These are phyloP conservation scores for Aspergillus asperescens DNA, from an alignment of 495 filamentous ascomycete species.

Conservation along the genomic window DNA sequence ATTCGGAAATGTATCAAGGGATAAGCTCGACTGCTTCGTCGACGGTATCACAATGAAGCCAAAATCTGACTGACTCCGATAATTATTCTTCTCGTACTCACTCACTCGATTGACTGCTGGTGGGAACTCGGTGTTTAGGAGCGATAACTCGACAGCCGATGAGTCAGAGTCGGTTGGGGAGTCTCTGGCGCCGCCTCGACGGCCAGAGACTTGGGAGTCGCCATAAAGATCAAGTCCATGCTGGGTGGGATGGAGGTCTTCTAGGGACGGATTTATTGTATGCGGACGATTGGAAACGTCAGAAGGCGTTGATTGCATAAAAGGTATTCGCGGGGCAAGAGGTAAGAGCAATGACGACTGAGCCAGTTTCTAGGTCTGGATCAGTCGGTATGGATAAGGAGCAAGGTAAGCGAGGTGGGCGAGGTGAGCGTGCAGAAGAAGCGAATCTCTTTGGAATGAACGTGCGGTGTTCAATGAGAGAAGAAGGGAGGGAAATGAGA, in stretches of 20 bases:
- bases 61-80: slow-evolving; percentile 40
- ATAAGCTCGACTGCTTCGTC: slow-evolving; percentile 43
- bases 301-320: slow-evolving; percentile 84
- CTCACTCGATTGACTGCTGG: slow-evolving; percentile 58
- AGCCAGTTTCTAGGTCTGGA: slow-evolving; percentile 49
- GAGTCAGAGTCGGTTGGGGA: slow-evolving; percentile 22
- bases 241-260: slow-evolving; percentile 51
- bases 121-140: slow-evolving; percentile 27
- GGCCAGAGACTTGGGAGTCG: slow-evolving; percentile 36
- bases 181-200: slow-evolving; percentile 30
- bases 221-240: slow-evolving; percentile 64
- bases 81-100: slow-evolving; percentile 71
- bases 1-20: slow-evolving; percentile 70
- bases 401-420: not conserved
- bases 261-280: slow-evolving; percentile 39
- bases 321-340: slow-evolving; percentile 49
- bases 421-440: not conserved
- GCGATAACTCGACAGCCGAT: slow-evolving; percentile 28
- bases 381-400: slow-evolving; percentile 30
- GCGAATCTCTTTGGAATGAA: not conserved
- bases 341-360: slow-evolving; percentile 52
- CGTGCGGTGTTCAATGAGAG: not conserved
- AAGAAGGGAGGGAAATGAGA: slow-evolving; percentile 1
- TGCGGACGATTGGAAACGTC: slow-evolving; percentile 53
- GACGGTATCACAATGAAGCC: slow-evolving; percentile 59